Conservation (phyloP, 345 rosid species). For the Dimocarpus longan region DNA sequence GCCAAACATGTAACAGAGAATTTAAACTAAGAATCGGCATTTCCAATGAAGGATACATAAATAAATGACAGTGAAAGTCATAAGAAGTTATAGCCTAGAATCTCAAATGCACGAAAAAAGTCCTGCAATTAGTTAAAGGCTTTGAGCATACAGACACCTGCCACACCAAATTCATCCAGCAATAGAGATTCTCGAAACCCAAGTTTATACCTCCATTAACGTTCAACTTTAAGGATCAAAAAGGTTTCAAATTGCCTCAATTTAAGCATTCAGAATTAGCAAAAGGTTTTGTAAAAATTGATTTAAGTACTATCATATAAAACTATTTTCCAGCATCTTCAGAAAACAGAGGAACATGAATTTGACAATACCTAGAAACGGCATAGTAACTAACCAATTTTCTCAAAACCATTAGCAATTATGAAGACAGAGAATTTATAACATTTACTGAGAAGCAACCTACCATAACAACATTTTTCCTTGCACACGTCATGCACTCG, state of each 20-base stretch:
- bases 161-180: not conserved
- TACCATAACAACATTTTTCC: conserved; percentile 63
- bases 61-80: not conserved
- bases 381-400: not conserved
- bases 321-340: not conserved
- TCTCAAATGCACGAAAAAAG: not conserved
- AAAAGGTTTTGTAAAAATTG: not conserved
- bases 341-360: not conserved
- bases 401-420: not conserved
- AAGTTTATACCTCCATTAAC: not conserved
- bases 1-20: not conserved
- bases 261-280: not conserved
- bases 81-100: not conserved
- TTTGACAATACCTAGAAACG: not conserved
- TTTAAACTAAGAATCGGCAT: not conserved
- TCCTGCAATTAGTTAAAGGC: not conserved
- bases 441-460: conserved; percentile 12
- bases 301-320: not conserved
- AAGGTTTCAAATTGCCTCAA: not conserved
- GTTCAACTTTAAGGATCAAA: not conserved
- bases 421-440: conserved; percentile 4
- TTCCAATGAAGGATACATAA: not conserved
- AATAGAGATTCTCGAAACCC: not conserved
- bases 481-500: conserved; percentile 76
- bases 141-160: not conserved